Conservation (phyloP, 306 rosid species). For the Neltuma alba region DNA sequence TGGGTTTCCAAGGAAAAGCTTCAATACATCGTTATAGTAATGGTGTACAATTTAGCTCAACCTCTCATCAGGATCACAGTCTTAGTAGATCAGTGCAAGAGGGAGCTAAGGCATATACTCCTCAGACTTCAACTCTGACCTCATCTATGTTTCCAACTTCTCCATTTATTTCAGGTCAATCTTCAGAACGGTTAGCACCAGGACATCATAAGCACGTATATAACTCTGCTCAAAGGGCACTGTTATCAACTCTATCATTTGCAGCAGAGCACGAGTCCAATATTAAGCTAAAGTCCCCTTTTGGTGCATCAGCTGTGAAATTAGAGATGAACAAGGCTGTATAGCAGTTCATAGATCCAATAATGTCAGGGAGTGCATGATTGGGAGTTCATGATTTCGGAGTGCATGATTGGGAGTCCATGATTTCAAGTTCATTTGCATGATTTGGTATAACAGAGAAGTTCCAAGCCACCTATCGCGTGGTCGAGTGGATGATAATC, state of each 20-base stretch:
- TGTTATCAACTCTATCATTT: slow-evolving; percentile 71
- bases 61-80: slow-evolving; percentile 27
- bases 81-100: slow-evolving; percentile 37
- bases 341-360: background rate
- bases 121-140: slow-evolving; percentile 40
- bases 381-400: no score
- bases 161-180: slow-evolving; percentile 45
- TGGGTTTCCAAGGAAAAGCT: slow-evolving; percentile 40
- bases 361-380: slow-evolving; percentile 3
- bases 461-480: slow-evolving; percentile 15
- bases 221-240: slow-evolving; percentile 58
- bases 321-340: slow-evolving; percentile 27
- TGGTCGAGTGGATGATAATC: slow-evolving; percentile 14
- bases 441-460: background rate
- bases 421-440: background rate
- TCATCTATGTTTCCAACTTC: slow-evolving; percentile 37
- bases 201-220: slow-evolving; percentile 46
- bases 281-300: slow-evolving; percentile 45
- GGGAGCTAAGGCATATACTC: slow-evolving; percentile 25
- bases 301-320: slow-evolving; percentile 16
- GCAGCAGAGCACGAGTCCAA: slow-evolving; percentile 65
- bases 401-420: no score
- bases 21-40: slow-evolving; percentile 30
- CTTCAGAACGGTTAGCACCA: slow-evolving; percentile 49
- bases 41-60: slow-evolving; percentile 26